Evolutionary conservation across 169 alveolate species (phyloP), one percentile per base, ranked within the genome.

Genomic region (Plasmodium gallinaceum): DNA sequence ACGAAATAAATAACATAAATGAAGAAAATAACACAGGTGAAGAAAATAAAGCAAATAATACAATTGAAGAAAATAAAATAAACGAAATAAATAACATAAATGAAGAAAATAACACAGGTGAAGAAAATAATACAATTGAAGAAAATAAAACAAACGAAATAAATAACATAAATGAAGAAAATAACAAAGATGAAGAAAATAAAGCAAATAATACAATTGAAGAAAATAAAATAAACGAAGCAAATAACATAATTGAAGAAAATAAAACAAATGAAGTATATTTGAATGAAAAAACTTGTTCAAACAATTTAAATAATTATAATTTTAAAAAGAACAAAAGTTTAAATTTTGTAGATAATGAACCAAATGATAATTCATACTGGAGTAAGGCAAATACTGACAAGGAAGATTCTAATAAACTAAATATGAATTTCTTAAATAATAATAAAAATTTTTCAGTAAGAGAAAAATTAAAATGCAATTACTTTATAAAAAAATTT

Each of bases 401-500:
- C 2, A 73, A 54, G n/a, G 72, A 73, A 14, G 86, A 73, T 32
- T 6, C 24, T 24, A 45, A 24, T 62, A 37, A 73, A 43, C 52
- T 73, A 18, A 37, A 45, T 42, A n/a, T 52, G 5, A 48, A 24
- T 64, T 16, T 14, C 7, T n/a, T 39, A 45, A 71, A 42, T 64
- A 37, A 46, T 37, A 86, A 46, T 20, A 86, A 86, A 26, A 73
- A 42, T 37, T 9, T 16, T 37, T 52, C 88, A 10, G 20, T 62
- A 39, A 68, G 66, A 66, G 92, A 86, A 71, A 86, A 86, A 69
- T 37, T 69, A 71, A 86, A 86, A 61, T 64, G 88, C 46, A 86
- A 86, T 52, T 69, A 71, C 20, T 86, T 86, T 64, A 69, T 86
- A 71, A 70, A 86, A 71, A 71, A 86, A 70, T 86, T 86, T 62